Conservation (phyloP, 805 yeast species). For the Sungouiella blattae region DNA sequence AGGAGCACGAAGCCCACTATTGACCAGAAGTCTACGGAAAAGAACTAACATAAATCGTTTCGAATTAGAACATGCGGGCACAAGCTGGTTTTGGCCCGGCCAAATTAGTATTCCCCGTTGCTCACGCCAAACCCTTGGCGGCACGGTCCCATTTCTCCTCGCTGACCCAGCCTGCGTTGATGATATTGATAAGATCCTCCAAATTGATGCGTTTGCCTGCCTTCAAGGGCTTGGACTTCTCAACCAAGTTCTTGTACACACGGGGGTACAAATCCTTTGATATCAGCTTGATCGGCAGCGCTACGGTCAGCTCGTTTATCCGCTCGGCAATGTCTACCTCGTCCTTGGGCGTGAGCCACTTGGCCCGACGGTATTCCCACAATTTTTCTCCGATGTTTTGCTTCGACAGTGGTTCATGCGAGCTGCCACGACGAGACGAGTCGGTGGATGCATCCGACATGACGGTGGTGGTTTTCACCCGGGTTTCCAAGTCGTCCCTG, state of each 20-base stretch:
- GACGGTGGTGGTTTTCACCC: not conserved
- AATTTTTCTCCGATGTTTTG: conserved; percentile 49
- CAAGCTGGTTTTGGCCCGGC: no score
- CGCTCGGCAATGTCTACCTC: conserved; percentile 14
- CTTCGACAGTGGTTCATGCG: not conserved
- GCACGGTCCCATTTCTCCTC: conserved; percentile 70
- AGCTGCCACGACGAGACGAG: not conserved
- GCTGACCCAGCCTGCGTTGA: conserved; percentile 83
- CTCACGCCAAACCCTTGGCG: conserved; percentile 34
- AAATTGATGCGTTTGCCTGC: conserved; percentile 62
- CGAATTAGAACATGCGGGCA: no score
- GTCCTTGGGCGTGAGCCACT: conserved; percentile 53
- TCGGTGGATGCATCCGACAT: conserved; percentile 1
- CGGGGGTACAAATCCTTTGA: conserved; percentile 52
- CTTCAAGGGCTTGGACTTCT: conserved; percentile 64
- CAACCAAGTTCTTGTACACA: conserved; percentile 67
- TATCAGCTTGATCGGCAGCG: conserved; percentile 29
- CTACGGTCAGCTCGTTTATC: conserved; percentile 8
- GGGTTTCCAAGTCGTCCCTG: conserved; percentile 2
- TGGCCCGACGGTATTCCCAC: conserved; percentile 66
- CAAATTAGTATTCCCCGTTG: no score
- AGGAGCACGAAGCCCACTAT: no score
- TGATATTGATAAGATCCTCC: conserved; percentile 63
- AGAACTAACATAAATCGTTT: no score
- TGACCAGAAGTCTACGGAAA: no score